phyloP scores from a whole-genome alignment of 148 eudicot species.

The Vaccinium macrocarpon region DNA sequence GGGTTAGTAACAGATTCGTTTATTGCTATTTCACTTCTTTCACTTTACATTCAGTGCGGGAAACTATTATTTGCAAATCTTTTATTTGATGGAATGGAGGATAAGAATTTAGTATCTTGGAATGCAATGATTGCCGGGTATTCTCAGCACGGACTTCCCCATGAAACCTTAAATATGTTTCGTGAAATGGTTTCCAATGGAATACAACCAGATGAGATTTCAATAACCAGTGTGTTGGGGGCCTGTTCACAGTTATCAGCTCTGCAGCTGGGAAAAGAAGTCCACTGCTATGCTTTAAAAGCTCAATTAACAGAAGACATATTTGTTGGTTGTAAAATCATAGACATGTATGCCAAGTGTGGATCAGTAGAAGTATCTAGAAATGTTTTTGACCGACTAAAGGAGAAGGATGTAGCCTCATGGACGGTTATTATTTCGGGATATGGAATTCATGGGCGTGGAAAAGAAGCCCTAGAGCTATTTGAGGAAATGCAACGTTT shows the following conservation, averaged over 20 bases:
- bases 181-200: constrained; percentile 36
- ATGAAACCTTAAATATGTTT: constrained; percentile 40
- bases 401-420: constrained; percentile 33
- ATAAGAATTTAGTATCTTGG: constrained; percentile 48
- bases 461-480: constrained; percentile 39
- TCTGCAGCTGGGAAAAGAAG: constrained; percentile 51
- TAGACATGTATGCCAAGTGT: constrained; percentile 72
- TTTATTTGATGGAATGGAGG: constrained; percentile 40
- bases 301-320: constrained; percentile 31
- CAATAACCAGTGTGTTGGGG: constrained; percentile 43
- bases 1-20: constrained; percentile 43
- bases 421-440: constrained; percentile 67
- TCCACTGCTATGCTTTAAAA: constrained; percentile 58
- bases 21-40: constrained; percentile 45
- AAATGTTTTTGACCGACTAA: constrained; percentile 40
- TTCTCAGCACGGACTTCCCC: constrained; percentile 41
- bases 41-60: constrained; percentile 51
- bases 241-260: constrained; percentile 62
- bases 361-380: constrained; percentile 49
- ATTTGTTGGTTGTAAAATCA: constrained; percentile 41
- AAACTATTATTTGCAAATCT: constrained; percentile 31
- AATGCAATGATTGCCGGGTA: constrained; percentile 67
- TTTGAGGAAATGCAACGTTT: constrained; percentile 43
- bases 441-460: constrained; percentile 60
- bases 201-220: constrained; percentile 37